Conservation (phyloP, 352 stramenopile species). For the Globisporangium mamillatum region DNA sequence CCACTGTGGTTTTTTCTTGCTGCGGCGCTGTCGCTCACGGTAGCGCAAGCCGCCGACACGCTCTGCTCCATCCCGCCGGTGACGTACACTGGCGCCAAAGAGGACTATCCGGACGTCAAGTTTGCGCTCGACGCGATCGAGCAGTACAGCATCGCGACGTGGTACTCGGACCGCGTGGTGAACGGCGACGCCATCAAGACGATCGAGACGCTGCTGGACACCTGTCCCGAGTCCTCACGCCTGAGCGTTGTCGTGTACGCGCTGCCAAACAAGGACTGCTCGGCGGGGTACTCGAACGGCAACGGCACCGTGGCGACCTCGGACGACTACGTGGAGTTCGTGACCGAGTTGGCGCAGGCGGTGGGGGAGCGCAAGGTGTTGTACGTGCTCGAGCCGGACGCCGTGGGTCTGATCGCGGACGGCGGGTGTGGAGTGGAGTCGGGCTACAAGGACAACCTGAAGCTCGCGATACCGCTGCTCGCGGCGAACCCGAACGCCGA, state of each 20-base stretch:
- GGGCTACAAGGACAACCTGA: slow-evolving; percentile 50
- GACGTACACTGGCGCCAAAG: slow-evolving; percentile 35
- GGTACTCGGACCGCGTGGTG: slow-evolving; percentile 56
- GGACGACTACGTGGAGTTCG: slow-evolving; percentile 43
- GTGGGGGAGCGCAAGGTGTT: slow-evolving; percentile 59
- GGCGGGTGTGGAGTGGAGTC: slow-evolving; percentile 24
- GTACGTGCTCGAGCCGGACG: slow-evolving; percentile 69
- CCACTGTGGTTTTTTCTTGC: too few species aligned
- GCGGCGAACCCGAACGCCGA: slow-evolving; percentile 57
- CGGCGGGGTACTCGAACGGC: slow-evolving; percentile 40
- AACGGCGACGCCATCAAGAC: slow-evolving; percentile 36
- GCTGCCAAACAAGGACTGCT: slow-evolving; percentile 73
- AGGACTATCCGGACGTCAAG: slow-evolving; percentile 27
- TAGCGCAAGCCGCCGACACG: slow-evolving; percentile 19
- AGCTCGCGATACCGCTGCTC: slow-evolving; percentile 44
- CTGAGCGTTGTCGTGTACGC: slow-evolving; percentile 67
- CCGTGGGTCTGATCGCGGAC: slow-evolving; percentile 54
- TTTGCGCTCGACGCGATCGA: slow-evolving; percentile 38
- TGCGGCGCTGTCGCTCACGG: not conserved
- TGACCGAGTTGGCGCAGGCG: slow-evolving; percentile 35
- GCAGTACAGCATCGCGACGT: slow-evolving; percentile 51
- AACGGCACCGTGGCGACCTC: slow-evolving; percentile 30
- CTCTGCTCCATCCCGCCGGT: slow-evolving; percentile 40
- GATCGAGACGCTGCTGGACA: slow-evolving; percentile 26
- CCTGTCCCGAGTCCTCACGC: slow-evolving; percentile 36